Conservation (phyloP, 306 rosid species). For the Alnus glutinosa region DNA sequence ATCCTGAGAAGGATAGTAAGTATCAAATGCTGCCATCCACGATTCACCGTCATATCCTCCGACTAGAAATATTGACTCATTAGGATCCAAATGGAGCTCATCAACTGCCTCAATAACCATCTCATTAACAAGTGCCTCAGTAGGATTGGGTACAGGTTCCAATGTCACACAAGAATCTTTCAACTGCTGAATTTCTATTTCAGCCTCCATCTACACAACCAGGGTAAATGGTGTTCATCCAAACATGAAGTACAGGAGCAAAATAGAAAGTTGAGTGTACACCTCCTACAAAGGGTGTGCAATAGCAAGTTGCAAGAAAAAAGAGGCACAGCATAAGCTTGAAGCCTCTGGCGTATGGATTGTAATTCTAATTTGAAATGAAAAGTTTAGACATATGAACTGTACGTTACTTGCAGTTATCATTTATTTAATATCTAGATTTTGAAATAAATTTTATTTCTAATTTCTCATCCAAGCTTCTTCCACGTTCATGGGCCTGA, state of each 20-base stretch:
- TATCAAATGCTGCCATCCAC: slow-evolving; percentile 51
- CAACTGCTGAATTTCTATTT: slow-evolving; percentile 53
- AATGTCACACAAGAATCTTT: slow-evolving; percentile 29
- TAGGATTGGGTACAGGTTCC: slow-evolving; percentile 38
- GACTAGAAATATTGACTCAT: slow-evolving; percentile 60
- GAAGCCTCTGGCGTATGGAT: background rate
- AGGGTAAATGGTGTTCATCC: slow-evolving; percentile 19
- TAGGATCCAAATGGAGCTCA: slow-evolving; percentile 44
- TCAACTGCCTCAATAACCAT: slow-evolving; percentile 26
- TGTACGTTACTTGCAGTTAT: background rate
- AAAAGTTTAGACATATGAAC: background rate
- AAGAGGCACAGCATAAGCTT: background rate
- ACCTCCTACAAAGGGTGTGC: background rate
- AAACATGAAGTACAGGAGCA: slow-evolving; percentile 11
- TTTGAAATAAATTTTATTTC: background rate
- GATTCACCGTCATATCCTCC: slow-evolving; percentile 77
- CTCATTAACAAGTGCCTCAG: slow-evolving; percentile 25
- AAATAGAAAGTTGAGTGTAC: background rate
- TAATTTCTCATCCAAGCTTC: slow-evolving; percentile 8
- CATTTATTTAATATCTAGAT: background rate
- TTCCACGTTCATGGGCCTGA: slow-evolving; percentile 15
- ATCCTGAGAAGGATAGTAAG: slow-evolving; percentile 52
- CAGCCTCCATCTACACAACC: slow-evolving; percentile 42
- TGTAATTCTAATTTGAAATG: background rate
- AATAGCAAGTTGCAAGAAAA: background rate